Percentiles rank a stretch among this genome's conserved stretches.
These are phyloP conservation scores for Nicotiana knightiana DNA, from an alignment of 257 asterid species.

Conservation along the genomic window DNA sequence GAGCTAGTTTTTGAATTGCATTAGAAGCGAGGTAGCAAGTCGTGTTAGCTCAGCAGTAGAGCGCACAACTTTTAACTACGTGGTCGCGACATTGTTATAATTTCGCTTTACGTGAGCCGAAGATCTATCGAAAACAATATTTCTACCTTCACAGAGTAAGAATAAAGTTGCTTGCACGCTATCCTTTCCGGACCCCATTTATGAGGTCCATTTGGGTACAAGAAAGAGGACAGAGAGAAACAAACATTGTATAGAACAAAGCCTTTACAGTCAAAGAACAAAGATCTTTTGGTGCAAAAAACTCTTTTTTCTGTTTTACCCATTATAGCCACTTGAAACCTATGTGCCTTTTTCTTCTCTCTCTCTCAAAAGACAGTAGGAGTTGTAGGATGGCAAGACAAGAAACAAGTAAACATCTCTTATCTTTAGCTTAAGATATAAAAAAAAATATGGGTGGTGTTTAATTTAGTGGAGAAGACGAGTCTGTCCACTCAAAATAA, in stretches of 20 bases:
- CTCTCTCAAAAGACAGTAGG: constrained; percentile 23
- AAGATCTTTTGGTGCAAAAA: constrained; percentile 23
- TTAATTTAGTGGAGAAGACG: constrained; percentile 30
- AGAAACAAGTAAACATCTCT: constrained; percentile 38
- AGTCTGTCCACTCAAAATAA: constrained; percentile 47
- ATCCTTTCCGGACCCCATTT: fast-evolving
- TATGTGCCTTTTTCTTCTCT: constrained; percentile 4
- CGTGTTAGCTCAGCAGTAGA: too few relatives aligned
- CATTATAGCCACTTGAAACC: constrained; percentile 26
- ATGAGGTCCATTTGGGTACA: background rate
- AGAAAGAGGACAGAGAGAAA: constrained; percentile 3
- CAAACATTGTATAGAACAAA: constrained; percentile 34
- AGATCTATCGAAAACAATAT: too few relatives aligned
- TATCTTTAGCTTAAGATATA: constrained; percentile 22
- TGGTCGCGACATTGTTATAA: too few relatives aligned
- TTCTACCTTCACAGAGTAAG: too few relatives aligned
- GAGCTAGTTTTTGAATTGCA: too few relatives aligned
- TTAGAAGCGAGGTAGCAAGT: too few relatives aligned
- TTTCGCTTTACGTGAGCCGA: too few relatives aligned
- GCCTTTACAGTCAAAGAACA: constrained; percentile 23
- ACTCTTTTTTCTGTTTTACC: constrained; percentile 22
- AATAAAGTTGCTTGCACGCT: too few relatives aligned
- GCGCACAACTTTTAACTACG: too few relatives aligned
- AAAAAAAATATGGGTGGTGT: constrained; percentile 25
- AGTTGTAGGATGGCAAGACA: constrained; percentile 30